Evolutionary conservation across 345 rosid species (phyloP), one percentile per base, ranked within the genome.

Genomic region (rapeseed (Brassica napus)): DNA sequence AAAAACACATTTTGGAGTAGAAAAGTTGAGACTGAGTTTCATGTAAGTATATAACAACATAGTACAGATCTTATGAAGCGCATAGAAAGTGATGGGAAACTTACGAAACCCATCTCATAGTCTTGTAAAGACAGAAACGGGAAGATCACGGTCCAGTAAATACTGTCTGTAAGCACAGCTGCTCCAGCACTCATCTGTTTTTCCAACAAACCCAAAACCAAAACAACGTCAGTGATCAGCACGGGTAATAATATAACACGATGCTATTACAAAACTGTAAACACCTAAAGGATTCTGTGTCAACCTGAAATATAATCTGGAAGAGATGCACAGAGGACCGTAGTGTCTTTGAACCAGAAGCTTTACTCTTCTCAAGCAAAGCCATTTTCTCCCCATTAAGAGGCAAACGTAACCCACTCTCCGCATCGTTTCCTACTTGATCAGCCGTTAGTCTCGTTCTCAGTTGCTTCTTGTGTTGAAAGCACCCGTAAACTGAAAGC

Each of bases 81-180:
- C 63, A 64, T 12, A 64, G 32, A 44, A 4, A 54, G 47, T 54
- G 14, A 18, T 18, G 21, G 21, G 2, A 44, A 70, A 83, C 97
- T 90, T 84, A 89, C 91, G 3, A 87, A 87, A 86, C 83, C 79
- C 74, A 87, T 75, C 12, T 77, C 34, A 35, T 81, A 85, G 77
- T 88, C 92, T 35, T 75, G 76, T 73, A 88, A 75, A 73, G 89
- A 83, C 73, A 90, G 85, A 77, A 84, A 89, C 1, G 91, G 94
- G 76, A 87, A 90, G 76, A 92, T 88, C 76, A 89, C 76, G 30
- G 65, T 37, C 94, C 94, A 92, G 82, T 87, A 92, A 11, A 88
- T 69, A 65, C 82, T 76, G 77, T 90, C 94, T 31, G 92, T 92
- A 24, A 90, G 87, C 86, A 84, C 85, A 44, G 86, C 89, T 18